Base-by-base conservation (phyloP, 345 rosid species). In the Hibiscus trionum region DNA sequence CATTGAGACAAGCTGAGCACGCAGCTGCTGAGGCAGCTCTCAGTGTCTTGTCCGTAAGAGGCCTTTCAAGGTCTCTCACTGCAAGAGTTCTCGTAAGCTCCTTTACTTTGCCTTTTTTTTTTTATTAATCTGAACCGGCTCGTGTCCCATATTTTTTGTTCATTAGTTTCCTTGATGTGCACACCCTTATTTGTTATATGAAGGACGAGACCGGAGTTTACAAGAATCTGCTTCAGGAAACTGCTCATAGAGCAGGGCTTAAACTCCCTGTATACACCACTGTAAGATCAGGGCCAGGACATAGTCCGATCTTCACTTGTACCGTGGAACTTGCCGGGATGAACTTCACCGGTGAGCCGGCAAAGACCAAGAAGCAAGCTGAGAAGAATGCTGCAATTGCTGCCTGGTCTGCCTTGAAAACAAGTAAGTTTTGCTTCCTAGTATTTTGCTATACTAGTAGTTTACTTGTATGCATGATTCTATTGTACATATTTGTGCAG, bases 151-250 rank as follows among this genome's bases (percentile, higher is more conserved):
- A 7, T 0, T 37, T 37, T 37, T 10, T 42, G 2, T 37, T 60
- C 21, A 63, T 5, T 58, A 26, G 35, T 61, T 61, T 61, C n/a
- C 66, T 60, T 26, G 63, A 12, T 52, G 47, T 61, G 42, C 42
- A 37, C 42, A 37, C 42, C 9, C 4, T 70, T 58, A 52, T 5
- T 16, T 66, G 4, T n/a, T 62, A 2, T 73, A 55, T 78, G 64
- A 69, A 89, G 95, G 95, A 87, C 81, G 92, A 89, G 77, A 89
- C 91, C 52, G 89, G 92, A 63, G 82, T 89, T 69, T 89, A 89
- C 71, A 89, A 89, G 88, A 89, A 87, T 73, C 80, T 89, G 11
- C 90, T 89, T 64, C 91, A 89, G 77, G 95, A 89, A 80, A 89
- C 92, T 62, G 86, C 91, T 59, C 90, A 89, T 33, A 82, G 92